These are phyloP conservation scores for Ceratobasidium sp. DNA, from an alignment of 1,284 basidiomycete genomes.

Conservation along the genomic window DNA sequence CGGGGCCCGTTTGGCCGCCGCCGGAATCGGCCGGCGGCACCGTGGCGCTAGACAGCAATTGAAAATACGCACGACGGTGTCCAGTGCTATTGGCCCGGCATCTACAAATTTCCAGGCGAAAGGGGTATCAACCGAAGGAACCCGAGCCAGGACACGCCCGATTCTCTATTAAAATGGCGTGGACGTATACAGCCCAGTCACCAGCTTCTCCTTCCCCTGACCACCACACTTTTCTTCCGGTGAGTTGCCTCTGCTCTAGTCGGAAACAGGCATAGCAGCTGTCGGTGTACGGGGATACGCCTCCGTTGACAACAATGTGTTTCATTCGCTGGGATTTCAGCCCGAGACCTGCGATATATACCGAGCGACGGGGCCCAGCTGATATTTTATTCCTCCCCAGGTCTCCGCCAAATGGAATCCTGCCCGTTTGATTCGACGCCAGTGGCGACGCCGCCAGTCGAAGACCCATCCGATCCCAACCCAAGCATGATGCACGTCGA, in stretches of 20 bases:
- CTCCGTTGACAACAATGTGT: not conserved
- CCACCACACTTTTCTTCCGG: too few species aligned
- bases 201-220: not conserved
- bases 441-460: not conserved
- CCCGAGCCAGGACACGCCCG: too few species aligned
- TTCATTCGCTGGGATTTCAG: not conserved
- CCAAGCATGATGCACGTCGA: constrained; percentile 17
- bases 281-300: not conserved
- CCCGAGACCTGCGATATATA: constrained; percentile 13
- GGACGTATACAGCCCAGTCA: not conserved
- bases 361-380: not conserved
- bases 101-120: not conserved
- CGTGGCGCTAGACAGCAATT: not conserved
- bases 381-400: constrained; percentile 8
- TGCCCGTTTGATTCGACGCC: constrained; percentile 14
- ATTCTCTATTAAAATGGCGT: not conserved
- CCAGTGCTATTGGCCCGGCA: not conserved
- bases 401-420: not conserved
- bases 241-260: not conserved
- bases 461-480: not conserved
- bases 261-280: not conserved
- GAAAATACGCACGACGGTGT: not conserved
- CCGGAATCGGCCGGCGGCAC: not conserved
- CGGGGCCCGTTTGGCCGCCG: not conserved
- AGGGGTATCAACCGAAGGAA: constrained; percentile 19